Conservation (phyloP, 306 rosid genomes). For the Vigna nakashimae region DNA sequence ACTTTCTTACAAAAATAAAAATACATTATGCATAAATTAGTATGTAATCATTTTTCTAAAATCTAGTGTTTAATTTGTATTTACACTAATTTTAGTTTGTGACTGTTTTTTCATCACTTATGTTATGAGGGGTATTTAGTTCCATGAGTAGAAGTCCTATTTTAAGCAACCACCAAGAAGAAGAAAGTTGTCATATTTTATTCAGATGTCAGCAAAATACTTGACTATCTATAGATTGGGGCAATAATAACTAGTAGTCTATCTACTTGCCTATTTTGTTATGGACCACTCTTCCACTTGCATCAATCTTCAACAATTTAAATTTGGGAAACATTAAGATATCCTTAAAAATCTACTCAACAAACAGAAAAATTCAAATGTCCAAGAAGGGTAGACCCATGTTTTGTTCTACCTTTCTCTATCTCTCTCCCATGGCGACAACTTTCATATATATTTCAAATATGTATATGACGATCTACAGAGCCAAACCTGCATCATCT, state of each 20-base stretch:
- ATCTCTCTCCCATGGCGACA: constrained; percentile 42
- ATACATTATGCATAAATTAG: no score
- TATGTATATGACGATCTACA: constrained; percentile 11
- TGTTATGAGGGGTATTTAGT: background rate
- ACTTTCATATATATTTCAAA: constrained; percentile 25
- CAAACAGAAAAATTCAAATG: constrained; percentile 55
- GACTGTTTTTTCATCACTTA: no score
- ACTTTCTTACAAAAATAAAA: no score
- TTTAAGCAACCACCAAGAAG: background rate
- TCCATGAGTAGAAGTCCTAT: background rate
- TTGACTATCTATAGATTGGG: constrained; percentile 15
- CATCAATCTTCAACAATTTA: constrained; percentile 39
- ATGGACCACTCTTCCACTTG: constrained; percentile 70
- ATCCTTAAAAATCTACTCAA: constrained; percentile 43
- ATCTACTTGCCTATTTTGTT: constrained; percentile 17
- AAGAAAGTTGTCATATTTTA: background rate
- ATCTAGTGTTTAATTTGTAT: no score
- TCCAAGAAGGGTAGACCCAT: constrained; percentile 50
- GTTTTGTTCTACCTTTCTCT: constrained; percentile 44
- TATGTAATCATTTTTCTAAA: no score
- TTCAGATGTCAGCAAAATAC: constrained; percentile 1
- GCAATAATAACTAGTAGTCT: constrained; percentile 3
- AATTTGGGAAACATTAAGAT: constrained; percentile 33
- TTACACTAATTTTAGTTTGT: no score
- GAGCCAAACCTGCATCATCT: constrained; percentile 39